Base-by-base conservation (phyloP, 441 rosid species). In the Jatropha podagrica region DNA sequence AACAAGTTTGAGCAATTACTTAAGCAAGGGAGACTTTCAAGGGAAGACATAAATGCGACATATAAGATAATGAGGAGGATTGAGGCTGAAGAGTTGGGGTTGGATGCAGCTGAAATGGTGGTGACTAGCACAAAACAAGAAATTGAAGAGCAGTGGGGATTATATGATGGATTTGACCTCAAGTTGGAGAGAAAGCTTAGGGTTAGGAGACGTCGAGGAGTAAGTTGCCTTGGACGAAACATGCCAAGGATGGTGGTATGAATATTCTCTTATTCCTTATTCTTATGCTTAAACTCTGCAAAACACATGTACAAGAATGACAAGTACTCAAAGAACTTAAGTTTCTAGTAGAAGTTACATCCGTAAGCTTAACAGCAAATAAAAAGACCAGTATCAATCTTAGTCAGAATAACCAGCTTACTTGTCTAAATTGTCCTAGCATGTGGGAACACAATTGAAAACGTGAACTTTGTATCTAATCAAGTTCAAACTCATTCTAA, bases 111-210 rank as follows among this genome's bases (percentile, higher is more conserved):
- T 26, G 91, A 89, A 74, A 86, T 89, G 91, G 87, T 91, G 74
- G 91, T 89, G 13, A 91, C 96, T 17, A 91, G 96, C 81, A 91
- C 93, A 4, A 86, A 87, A 77, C 96, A 89, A 80, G 96, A 91
- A 88, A 89, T 89, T 27, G 92, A 89, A 74, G 91, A 86, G 69
- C 93, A 91, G 71, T 91, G 93, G 96, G 93, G 93, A 18, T 77
- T 91, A 75, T 91, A 91, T 20, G 93, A 91, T n/a, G 93, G 93
- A 60, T 91, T 91, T 59, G 96, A 91, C 81, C 77, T 82, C 68
- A 87, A 86, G 81, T 77, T 91, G 85, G 96, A 91, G 83, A 77
- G 93, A 77, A 88, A 91, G 79, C 90, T 91, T 38, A 77, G 93
- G 79, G 89, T 87, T 67, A 82, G 92, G 74, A 88, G 80, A 81